A percentile compares a stretch with the other conserved stretches of the same genome.
phyloP scores from a whole-genome alignment of 768 basidiomycete genomes.

The Hygrocybe coccinea region DNA sequence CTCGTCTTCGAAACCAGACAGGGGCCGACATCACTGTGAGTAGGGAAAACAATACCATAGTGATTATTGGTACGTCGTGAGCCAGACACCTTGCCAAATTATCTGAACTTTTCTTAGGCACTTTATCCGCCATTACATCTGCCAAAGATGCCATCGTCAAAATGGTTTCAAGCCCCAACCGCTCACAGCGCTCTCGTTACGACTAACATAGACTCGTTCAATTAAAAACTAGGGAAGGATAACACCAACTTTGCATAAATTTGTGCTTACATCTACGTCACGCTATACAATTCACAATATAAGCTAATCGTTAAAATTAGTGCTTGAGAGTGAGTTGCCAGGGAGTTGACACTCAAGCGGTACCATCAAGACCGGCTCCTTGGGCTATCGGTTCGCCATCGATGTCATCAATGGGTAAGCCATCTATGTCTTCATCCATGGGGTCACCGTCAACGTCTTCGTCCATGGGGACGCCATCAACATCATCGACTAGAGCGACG shows the following conservation, averaged over 20 bases:
- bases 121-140: constrained; percentile 59
- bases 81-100: background rate
- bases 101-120: constrained; percentile 40
- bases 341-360: constrained; percentile 23
- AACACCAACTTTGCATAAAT: too few relatives aligned
- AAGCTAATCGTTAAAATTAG: background rate
- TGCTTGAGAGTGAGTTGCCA: background rate
- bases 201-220: constrained; percentile 18
- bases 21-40: constrained; percentile 90
- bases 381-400: constrained; percentile 41
- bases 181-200: constrained; percentile 36
- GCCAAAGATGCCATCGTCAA: constrained; percentile 75
- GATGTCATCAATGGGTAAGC: constrained; percentile 40
- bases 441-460: constrained; percentile 39
- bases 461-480: constrained; percentile 39
- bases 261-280: background rate
- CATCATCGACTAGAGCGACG: constrained; percentile 34
- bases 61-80: constrained; percentile 67
- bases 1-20: constrained; percentile 81
- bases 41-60: constrained; percentile 81
- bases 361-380: constrained; percentile 34
- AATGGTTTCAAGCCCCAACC: constrained; percentile 43
- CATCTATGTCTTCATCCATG: constrained; percentile 43
- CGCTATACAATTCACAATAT: background rate
- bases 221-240: background rate